Conservation (phyloP, 805 yeast genomes). For the Starmerella bombicola region DNA sequence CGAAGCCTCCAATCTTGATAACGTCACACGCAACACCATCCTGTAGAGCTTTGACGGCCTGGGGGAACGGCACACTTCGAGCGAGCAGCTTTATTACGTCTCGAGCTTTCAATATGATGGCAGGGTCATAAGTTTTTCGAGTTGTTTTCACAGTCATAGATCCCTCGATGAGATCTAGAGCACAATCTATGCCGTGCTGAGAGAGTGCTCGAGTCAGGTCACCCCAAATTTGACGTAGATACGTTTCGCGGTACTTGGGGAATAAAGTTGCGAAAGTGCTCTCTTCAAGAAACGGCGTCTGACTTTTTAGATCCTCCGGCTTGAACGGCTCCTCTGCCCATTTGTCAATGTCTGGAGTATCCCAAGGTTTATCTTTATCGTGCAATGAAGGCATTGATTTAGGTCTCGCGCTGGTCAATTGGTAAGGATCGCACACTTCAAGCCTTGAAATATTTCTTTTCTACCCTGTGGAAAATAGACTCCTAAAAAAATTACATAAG, state of each 20-base stretch:
- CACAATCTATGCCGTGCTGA: slow-evolving; percentile 61
- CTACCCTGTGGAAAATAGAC: too few species aligned
- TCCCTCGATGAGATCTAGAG: slow-evolving; percentile 84
- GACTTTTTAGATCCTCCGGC: slow-evolving; percentile 78
- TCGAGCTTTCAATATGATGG: slow-evolving; percentile 82
- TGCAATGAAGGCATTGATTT: slow-evolving; percentile 81
- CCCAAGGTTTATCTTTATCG: slow-evolving; percentile 96
- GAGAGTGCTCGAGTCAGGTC: slow-evolving; percentile 77
- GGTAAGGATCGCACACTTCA: too few species aligned
- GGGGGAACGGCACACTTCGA: slow-evolving; percentile 93
- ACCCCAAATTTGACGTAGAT: slow-evolving; percentile 80
- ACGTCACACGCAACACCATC: slow-evolving; percentile 94
- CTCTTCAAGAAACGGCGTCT: slow-evolving; percentile 87
- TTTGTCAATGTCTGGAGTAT: slow-evolving; percentile 84
- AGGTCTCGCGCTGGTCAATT: too few species aligned
- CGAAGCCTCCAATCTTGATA: slow-evolving; percentile 83
- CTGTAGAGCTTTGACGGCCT: slow-evolving; percentile 79
- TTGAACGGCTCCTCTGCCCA: slow-evolving; percentile 84
- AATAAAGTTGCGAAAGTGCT: slow-evolving; percentile 87
- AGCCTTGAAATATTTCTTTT: too few species aligned
- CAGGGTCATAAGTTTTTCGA: slow-evolving; percentile 90
- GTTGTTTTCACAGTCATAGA: slow-evolving; percentile 96
- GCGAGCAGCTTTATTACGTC: slow-evolving; percentile 88
- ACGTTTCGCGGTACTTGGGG: slow-evolving; percentile 91
- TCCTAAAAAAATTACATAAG: too few species aligned